Base-by-base conservation (phyloP, 768 basidiomycete species). In the Boletus vermiculosoides region DNA sequence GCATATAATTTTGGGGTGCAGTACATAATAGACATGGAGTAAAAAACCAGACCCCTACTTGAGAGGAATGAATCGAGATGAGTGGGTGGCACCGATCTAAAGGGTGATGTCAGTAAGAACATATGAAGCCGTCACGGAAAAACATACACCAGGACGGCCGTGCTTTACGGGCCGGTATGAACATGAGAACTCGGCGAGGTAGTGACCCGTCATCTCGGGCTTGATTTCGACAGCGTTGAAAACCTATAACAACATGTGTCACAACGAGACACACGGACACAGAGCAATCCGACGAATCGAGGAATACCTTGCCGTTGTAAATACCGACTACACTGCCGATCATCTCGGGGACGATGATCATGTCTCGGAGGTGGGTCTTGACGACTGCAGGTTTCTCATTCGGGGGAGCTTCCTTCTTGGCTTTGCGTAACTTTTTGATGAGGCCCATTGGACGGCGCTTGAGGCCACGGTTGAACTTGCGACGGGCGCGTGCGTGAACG, bases 281-380 rank as follows among this genome's bases (percentile, higher is more conserved):
- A 6, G 34, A 45, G 28, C 20, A 15, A 53, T 23, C 16, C n/a
- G 25, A 54, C 1, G 10, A 25, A 52, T 31, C 3, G 23, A 57
- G 3, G 73, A 76, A 59, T 70, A 92, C 90, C 84, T 96, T 96
- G 71, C 94, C 94, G 72, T 94, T 96, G 87, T 99, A 98, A 73
- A 98, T 96, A 61, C 97, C 97, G 62, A 98, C 87, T 64, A 98
- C 92, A 69, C 86, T 89, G 60, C 97, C 97, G 76, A 99, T 98
- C 97, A 99, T 98, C 82, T 99, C 97, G 49, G 97, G 97, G 58
- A 99, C 97, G 77, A 99, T 88, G 77, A 98, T 96, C 97, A 99
- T 98, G 79, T 98, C 88, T 70, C 97, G 93, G 67, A 99, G 83
- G 78, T 99, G 97, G 56, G 97, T 99, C 85, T 98, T 99, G 71